A percentile compares a stretch with the other conserved stretches of the same genome.
Conservation (phyloP, 176 grass and related monocot genomes). For the Tuctoria greenei region DNA sequence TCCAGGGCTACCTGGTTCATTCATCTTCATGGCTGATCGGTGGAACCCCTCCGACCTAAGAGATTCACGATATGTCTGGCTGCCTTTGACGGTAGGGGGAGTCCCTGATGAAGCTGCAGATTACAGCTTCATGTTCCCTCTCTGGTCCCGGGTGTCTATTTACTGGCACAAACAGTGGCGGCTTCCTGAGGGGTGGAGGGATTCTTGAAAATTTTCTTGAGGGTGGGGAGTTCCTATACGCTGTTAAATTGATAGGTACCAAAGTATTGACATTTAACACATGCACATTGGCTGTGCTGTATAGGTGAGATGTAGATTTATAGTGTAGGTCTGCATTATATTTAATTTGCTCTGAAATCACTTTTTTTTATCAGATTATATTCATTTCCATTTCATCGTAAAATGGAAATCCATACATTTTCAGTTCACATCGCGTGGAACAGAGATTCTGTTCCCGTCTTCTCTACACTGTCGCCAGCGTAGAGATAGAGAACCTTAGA, state of each 20-base stretch:
- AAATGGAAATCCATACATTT: no score
- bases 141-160: constrained; percentile 91
- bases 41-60: constrained; percentile 84
- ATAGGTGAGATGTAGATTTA: constrained; percentile 51
- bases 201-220: constrained; percentile 38
- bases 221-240: constrained; percentile 39
- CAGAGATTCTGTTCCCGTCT: no score
- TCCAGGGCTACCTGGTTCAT: constrained; percentile 63
- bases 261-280: constrained; percentile 42
- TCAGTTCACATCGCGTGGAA: no score
- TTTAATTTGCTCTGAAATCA: constrained; percentile 35
- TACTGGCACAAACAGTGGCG: constrained; percentile 88
- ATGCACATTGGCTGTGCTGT: constrained; percentile 23
- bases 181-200: constrained; percentile 68
- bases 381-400: no score
- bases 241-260: constrained; percentile 35
- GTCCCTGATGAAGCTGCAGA: constrained; percentile 83
- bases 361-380: no score
- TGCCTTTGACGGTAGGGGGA: constrained; percentile 78
- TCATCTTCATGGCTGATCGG: constrained; percentile 97
- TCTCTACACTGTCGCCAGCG: no score
- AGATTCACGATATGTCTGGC: constrained; percentile 86
- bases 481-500: no score
- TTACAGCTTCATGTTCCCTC: constrained; percentile 94
- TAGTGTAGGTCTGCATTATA: constrained; percentile 53